These are phyloP conservation scores for Capsella rubella DNA, from an alignment of 441 rosid genomes.

Conservation along the genomic window DNA sequence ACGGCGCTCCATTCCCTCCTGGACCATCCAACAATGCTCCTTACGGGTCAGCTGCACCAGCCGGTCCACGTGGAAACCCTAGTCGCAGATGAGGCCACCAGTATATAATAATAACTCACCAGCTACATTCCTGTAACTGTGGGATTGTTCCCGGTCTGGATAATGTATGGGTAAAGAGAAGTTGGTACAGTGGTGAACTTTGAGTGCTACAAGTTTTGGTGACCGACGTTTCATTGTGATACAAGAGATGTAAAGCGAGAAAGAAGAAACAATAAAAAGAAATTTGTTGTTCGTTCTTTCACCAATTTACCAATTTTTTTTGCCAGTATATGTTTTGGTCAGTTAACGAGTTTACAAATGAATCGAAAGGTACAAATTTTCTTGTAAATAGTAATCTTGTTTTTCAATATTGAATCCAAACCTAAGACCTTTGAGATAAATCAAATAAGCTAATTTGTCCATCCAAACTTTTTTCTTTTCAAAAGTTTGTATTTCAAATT, in stretches of 20 bases:
- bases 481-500: too few relatives aligned
- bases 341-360: too few relatives aligned
- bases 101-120: conserved; percentile 28
- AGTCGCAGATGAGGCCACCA: conserved; percentile 55
- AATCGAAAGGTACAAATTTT: too few relatives aligned
- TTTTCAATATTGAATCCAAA: too few relatives aligned
- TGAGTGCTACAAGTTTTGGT: conserved; percentile 27
- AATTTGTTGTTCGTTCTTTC: too few relatives aligned
- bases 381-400: too few relatives aligned
- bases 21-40: conserved; percentile 50
- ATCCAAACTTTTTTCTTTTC: too few relatives aligned
- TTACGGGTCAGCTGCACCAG: conserved; percentile 69
- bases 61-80: conserved; percentile 65
- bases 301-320: too few relatives aligned
- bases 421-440: too few relatives aligned
- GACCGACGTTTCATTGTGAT: background rate
- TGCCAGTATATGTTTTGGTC: too few relatives aligned
- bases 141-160: conserved; percentile 15
- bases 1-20: conserved; percentile 55
- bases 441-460: too few relatives aligned
- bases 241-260: background rate
- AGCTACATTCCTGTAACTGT: conserved; percentile 12
- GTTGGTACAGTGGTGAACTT: conserved; percentile 27
- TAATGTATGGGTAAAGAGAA: conserved; percentile 20
- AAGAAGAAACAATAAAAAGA: too few relatives aligned